A percentile compares a stretch with the other conserved stretches of the same genome.
Conservation (phyloP, 2,329 filamentous ascomycete species). For the Curvularia verruculosa region DNA sequence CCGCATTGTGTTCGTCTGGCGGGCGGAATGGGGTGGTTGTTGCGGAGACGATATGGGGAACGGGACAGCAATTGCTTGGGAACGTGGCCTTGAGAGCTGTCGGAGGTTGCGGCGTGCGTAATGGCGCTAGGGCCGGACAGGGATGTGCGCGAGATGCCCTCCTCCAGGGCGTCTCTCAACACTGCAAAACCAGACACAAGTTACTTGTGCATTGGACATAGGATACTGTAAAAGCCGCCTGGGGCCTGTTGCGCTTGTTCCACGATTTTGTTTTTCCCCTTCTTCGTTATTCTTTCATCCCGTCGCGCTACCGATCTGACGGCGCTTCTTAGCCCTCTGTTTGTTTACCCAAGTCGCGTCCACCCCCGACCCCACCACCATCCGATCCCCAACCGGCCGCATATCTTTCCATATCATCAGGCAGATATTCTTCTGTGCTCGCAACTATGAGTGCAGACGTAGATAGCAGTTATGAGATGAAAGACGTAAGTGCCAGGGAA, state of each 20-base stretch:
- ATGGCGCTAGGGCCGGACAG: conserved; percentile 32
- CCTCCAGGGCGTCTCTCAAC: background rate
- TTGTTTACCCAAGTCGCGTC: conserved; percentile 46
- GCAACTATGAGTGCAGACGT: conserved; percentile 34
- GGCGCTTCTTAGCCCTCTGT: conserved; percentile 22
- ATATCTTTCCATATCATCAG: conserved; percentile 24
- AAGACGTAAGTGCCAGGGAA: conserved; percentile 40
- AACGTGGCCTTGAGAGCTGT: conserved; percentile 42
- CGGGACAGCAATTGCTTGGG: conserved; percentile 28
- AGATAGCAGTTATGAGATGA: conserved; percentile 39
- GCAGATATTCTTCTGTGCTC: conserved; percentile 35
- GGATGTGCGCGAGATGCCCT: conserved; percentile 12
- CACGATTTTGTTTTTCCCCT: background rate
- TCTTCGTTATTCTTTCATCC: background rate
- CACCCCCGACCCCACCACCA: conserved; percentile 26
- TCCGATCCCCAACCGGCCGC: conserved; percentile 17
- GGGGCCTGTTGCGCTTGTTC: background rate
- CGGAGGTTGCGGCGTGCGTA: conserved; percentile 36
- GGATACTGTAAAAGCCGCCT: background rate
- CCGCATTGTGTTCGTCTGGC: conserved; percentile 65
- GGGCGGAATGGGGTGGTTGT: conserved; percentile 20
- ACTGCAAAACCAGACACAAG: background rate
- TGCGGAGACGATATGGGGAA: conserved; percentile 27
- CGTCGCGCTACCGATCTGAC: background rate
- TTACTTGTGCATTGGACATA: background rate